Percentiles rank a stretch among this genome's conserved stretches.
These are phyloP conservation scores for Podospora comata DNA, from an alignment of 495 filamentous ascomycete genomes.

Conservation along the genomic window DNA sequence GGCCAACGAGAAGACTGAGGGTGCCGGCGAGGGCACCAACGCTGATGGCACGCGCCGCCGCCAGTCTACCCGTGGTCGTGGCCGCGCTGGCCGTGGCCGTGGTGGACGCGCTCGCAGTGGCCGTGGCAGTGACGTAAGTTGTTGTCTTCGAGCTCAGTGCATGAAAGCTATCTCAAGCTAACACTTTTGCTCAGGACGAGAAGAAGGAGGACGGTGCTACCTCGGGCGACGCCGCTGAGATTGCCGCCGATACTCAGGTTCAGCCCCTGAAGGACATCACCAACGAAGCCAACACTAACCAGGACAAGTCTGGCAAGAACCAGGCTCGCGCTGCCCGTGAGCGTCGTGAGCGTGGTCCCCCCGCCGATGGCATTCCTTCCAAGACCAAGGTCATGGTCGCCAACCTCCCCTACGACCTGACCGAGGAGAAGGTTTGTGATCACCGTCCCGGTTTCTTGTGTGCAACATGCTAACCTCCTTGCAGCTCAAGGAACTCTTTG, in stretches of 20 bases:
- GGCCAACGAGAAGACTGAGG: slow-evolving; percentile 69
- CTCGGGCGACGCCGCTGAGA: slow-evolving; percentile 31
- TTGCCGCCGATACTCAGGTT: slow-evolving; percentile 35
- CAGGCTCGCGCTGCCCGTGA: slow-evolving; percentile 49
- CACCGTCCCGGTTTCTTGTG: background rate
- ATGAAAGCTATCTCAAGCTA: slow-evolving; percentile 9
- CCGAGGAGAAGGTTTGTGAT: slow-evolving; percentile 79
- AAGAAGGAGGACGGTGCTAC: slow-evolving; percentile 50
- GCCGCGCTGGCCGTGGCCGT: slow-evolving; percentile 71
- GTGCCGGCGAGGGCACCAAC: slow-evolving; percentile 54
- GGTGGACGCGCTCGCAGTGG: slow-evolving; percentile 69
- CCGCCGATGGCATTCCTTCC: slow-evolving; percentile 95
- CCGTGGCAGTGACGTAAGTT: slow-evolving; percentile 62
- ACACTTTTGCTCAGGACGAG: slow-evolving; percentile 36
- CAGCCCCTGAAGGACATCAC: slow-evolving; percentile 54
- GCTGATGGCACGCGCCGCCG: slow-evolving; percentile 73
- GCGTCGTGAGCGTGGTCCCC: slow-evolving; percentile 84
- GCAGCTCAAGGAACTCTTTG: slow-evolving; percentile 95
- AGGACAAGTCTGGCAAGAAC: slow-evolving; percentile 49
- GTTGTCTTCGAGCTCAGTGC: background rate
- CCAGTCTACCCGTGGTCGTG: slow-evolving; percentile 64
- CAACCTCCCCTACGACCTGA: slow-evolving; percentile 96
- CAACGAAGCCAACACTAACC: slow-evolving; percentile 44
- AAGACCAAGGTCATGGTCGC: slow-evolving; percentile 99
- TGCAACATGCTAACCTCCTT: slow-evolving; percentile 39